Base-by-base conservation (phyloP, 345 rosid genomes). In the Pistacia integerrima region DNA sequence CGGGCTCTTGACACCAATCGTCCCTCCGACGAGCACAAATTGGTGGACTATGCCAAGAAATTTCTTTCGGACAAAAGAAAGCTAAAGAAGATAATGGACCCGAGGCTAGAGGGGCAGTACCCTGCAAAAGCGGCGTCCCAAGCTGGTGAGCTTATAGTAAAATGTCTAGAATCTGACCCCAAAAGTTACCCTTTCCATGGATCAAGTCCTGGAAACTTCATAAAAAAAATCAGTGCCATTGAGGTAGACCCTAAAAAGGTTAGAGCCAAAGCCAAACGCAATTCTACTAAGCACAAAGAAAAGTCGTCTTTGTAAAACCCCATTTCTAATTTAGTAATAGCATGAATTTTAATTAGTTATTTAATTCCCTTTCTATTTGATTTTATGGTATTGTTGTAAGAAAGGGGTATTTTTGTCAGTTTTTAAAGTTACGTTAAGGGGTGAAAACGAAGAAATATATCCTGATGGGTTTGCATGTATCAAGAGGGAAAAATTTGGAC, bases 51-150 rank as follows among this genome's bases (percentile, higher is more conserved):
- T 89, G 81, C 91, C 6, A 89, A 46, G 76, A 88, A 91, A 13
- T 79, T 66, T 41, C 79, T 94, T 22, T 60, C 72, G 0, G 74
- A 87, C 2, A 87, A 86, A 77, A 85, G 74, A 71, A 91, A 80
- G 86, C 74, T 94, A 0, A 87, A 81, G 75, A 94, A 85, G 74
- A 84, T 93, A 64, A 85, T 94, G 83, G 98, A 94, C 81, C 90
- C 90, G 8, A 82, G 89, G 51, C 87, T 94, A 10, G 89, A 86
- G 54, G 80, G 69, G 2, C 72, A 78, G 49, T 90, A 85, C 87
- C 91, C 98, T 2, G 4, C 78, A 17, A 77, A 77, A 36, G 97
- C 83, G 94, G 94, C 86, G 8, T 12, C 44, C 33, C 80, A 33
- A 74, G 83, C 83, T 3, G 98, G 91, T 5, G 82, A 64, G 57